A percentile compares a stretch with the other conserved stretches of the same genome.
phyloP scores from a whole-genome alignment of 176 grass and related monocot species.

The Oryza officinalis region DNA sequence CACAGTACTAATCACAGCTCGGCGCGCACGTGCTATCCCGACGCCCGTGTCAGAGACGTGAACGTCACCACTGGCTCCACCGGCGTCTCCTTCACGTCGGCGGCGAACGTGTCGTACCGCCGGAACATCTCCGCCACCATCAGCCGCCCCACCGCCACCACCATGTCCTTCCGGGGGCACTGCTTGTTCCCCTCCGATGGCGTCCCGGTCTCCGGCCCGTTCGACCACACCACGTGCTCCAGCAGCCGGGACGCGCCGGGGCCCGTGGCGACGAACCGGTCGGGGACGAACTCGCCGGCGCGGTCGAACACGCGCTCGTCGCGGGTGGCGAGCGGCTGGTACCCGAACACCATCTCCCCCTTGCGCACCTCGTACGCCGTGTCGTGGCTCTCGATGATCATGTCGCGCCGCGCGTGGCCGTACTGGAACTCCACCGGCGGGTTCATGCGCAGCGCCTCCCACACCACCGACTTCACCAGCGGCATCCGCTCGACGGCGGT shows the following conservation, averaged over 20 bases:
- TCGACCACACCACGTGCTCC: conserved; percentile 82
- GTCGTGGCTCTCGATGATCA: conserved; percentile 75
- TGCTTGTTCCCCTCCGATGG: conserved; percentile 68
- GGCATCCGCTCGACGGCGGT: conserved; percentile 57
- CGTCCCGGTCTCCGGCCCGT: conserved; percentile 63
- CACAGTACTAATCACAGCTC: too few relatives aligned
- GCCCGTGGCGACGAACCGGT: conserved; percentile 52
- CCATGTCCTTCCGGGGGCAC: conserved; percentile 75
- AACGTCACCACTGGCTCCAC: conserved; percentile 59
- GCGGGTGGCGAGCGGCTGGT: conserved; percentile 66
- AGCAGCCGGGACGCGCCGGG: conserved; percentile 37
- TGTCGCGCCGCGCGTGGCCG: conserved; percentile 50
- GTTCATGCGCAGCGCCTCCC: conserved; percentile 66
- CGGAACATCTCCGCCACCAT: conserved; percentile 76
- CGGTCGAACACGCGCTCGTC: conserved; percentile 61
- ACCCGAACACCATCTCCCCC: conserved; percentile 80
- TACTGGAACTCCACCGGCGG: conserved; percentile 91
- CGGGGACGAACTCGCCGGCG: conserved; percentile 49
- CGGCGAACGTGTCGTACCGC: conserved; percentile 65
- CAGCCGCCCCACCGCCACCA: conserved; percentile 53
- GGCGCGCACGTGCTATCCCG: background rate
- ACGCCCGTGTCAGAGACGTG: conserved; percentile 47
- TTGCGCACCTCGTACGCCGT: conserved; percentile 61
- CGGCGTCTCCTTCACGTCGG: conserved; percentile 26
- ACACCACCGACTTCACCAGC: conserved; percentile 72